Base-by-base conservation (phyloP, 768 basidiomycete genomes). In the Boletus rubroflammeus region DNA sequence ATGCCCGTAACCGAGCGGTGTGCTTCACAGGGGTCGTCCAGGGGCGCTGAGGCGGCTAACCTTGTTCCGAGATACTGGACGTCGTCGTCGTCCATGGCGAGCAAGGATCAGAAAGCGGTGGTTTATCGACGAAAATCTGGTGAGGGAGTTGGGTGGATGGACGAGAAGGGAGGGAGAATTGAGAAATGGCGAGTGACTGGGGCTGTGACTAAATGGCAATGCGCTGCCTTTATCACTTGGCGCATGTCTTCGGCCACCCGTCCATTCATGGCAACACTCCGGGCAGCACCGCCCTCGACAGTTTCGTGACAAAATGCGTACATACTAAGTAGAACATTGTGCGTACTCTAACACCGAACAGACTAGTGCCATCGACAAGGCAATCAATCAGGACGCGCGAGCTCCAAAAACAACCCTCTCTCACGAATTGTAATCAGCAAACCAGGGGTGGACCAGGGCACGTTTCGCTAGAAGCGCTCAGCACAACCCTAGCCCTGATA, bases 11-110 rank as follows among this genome's bases (percentile, higher is more conserved):
- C 69, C 42, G 69, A 65, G 47, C 67, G 60, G 55, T 62, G 67
- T 14, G 44, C 25, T 44, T 60, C 53, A 61, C 63, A 66, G 60
- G 66, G 58, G 58, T 57, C 57, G 53, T 61, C 63, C 63, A 66
- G 60, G 61, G 69, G 67, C 55, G 54, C 64, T 38, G 50, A 53
- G 9, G 66, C 48, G 1, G 74, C 70, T 49, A 67, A 59, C 57
- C 62, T 73, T 28, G 73, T 76, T 25, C 83, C 84, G 38, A 85
- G 68, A 61, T 79, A 85, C 60, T 84, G 74, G 62, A 85, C 81
- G 56, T 82, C 83, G 67, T 82, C 83, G 67, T 84, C 83, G 71
- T 84, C 83, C 69, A 76, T 68, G 70, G 69, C 65, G 21, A 47
- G 43, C 25, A 55, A 8, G 47, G 6, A 26, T 26, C 25, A 19